Conservation (phyloP, 306 rosid species). For the Rubus parviflorus region DNA sequence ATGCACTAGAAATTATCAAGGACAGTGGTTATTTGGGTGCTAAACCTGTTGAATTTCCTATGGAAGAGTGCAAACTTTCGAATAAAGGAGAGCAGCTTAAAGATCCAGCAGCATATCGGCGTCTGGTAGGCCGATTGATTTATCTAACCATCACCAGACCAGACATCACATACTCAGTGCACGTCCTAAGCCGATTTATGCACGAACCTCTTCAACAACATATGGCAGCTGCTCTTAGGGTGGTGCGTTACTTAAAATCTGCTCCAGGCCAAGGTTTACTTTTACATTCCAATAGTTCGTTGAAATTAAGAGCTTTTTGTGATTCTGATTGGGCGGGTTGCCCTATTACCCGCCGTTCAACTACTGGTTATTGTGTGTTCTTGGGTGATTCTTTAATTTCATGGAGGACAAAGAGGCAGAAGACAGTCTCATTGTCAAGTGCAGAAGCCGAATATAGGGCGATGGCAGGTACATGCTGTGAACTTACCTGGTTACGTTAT, state of each 20-base stretch:
- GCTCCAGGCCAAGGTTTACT: neutral
- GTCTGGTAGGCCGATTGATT: neutral
- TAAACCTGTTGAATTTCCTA: neutral
- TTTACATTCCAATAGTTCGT: neutral
- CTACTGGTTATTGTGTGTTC: too few species aligned
- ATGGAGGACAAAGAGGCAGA: too few species aligned
- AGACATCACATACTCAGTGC: neutral
- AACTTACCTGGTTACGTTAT: neutral
- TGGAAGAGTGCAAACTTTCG: neutral
- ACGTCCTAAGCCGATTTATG: neutral
- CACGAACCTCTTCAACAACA: neutral
- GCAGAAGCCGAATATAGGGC: neutral
- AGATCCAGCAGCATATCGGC: neutral
- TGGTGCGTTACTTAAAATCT: neutral
- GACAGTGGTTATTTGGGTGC: neutral
- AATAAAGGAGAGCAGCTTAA: neutral
- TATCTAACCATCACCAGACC: neutral
- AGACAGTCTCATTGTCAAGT: too few species aligned
- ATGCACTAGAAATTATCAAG: neutral
- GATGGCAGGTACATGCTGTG: neutral
- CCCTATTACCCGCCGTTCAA: too few species aligned
- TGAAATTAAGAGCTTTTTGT: rapidly evolving
- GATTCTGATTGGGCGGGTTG: neutral
- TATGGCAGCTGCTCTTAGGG: neutral
- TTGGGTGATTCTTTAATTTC: too few species aligned